Evolutionary conservation across 2,329 filamentous ascomycete genomes (phyloP).

Genomic region (Paecilomyces sp.): DNA sequence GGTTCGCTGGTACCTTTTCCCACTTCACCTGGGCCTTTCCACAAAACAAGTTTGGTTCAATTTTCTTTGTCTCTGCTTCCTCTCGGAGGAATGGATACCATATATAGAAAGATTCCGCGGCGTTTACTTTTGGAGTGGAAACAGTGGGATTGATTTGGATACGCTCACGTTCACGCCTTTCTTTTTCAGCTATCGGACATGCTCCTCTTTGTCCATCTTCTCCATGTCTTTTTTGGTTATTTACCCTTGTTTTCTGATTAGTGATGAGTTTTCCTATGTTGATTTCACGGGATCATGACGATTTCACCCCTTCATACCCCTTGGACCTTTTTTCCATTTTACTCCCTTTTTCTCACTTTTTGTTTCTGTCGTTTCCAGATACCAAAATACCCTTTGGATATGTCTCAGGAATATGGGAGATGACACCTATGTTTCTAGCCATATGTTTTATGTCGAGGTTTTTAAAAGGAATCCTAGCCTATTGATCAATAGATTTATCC

Average conservation of each 20-base stretch:
- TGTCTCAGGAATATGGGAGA: neutral
- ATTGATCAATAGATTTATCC: neutral
- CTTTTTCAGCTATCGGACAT: neutral
- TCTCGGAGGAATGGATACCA: constrained; percentile 1
- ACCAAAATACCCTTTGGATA: neutral
- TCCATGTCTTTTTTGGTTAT: constrained; percentile 8
- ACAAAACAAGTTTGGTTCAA: neutral
- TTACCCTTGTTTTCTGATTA: neutral
- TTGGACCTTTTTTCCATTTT: neutral
- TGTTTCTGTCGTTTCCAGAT: neutral
- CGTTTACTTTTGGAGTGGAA: neutral
- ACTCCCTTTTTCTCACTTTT: neutral
- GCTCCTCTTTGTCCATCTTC: neutral
- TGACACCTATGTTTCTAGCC: neutral
- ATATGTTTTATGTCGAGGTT: neutral
- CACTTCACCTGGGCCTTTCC: neutral
- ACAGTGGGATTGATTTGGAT: neutral
- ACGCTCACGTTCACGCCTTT: neutral
- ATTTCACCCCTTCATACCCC: neutral
- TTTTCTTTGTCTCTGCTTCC: neutral
- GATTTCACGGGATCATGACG: neutral
- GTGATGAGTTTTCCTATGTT: neutral
- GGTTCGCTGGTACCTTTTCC: neutral
- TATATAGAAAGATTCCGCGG: neutral
- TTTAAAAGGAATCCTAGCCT: neutral